Evolutionary conservation across 805 yeast genomes (phyloP).

Genomic region (Cyberlindnera amylophila): DNA sequence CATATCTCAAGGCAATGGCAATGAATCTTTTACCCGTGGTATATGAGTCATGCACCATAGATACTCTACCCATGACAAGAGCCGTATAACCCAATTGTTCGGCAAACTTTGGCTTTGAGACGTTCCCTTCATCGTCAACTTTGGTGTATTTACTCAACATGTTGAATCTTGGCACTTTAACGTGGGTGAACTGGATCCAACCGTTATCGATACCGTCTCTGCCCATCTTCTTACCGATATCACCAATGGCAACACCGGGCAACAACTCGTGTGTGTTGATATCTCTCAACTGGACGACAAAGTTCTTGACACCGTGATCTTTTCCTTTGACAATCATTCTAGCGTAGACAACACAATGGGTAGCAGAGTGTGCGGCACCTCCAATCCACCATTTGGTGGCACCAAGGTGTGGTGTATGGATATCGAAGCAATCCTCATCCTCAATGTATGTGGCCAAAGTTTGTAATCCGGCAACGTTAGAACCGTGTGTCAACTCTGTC

Average conservation of each 20-base stretch:
- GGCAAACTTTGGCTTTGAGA: constrained; percentile 59
- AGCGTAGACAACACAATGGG: constrained; percentile 83
- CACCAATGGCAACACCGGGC: constrained; percentile 85
- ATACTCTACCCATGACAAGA: constrained; percentile 80
- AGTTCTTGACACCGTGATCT: constrained; percentile 90
- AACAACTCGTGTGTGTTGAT: constrained; percentile 56
- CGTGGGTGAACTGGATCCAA: constrained; percentile 89
- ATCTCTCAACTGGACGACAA: constrained; percentile 87
- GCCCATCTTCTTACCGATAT: constrained; percentile 94
- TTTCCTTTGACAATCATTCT: constrained; percentile 74
- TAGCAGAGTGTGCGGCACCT: constrained; percentile 94
- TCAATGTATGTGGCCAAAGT: constrained; percentile 79
- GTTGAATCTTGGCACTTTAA: constrained; percentile 76
- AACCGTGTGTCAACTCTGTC: constrained; percentile 93
- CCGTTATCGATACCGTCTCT: constrained; percentile 95
- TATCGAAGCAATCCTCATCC: constrained; percentile 60
- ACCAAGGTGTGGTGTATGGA: constrained; percentile 75
- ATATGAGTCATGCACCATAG: constrained; percentile 83
- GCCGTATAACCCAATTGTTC: constrained; percentile 90
- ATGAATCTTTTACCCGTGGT: constrained; percentile 73
- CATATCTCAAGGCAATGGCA: constrained; percentile 83
- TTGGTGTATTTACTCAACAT: constrained; percentile 78
- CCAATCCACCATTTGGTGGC: constrained; percentile 99
- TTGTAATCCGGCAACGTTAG: constrained; percentile 88
- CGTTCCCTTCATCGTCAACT: constrained; percentile 64